Evolutionary conservation across 2,329 filamentous ascomycete species (phyloP).

Genomic region (Colletotrichum lupini): DNA sequence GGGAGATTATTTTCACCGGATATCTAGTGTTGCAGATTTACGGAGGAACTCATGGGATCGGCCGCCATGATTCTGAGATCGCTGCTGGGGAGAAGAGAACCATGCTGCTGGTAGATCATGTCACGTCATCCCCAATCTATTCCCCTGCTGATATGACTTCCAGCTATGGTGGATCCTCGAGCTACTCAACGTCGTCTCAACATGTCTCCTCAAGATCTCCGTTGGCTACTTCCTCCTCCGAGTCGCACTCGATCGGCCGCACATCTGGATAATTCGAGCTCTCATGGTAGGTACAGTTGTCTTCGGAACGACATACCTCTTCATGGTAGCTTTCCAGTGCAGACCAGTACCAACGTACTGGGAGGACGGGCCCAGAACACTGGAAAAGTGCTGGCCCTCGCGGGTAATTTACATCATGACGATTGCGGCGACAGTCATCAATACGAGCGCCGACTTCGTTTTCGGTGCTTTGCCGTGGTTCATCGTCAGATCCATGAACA

Average conservation of each 20-base stretch:
- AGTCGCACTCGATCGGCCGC: constrained; percentile 45
- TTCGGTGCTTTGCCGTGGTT: constrained; percentile 51
- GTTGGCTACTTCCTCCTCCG: constrained; percentile 55
- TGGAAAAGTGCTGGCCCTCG: constrained; percentile 44
- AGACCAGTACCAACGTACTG: constrained; percentile 52
- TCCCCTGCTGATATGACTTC: accelerated
- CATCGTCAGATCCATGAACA: constrained; percentile 52
- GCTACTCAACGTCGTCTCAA: constrained; percentile 50
- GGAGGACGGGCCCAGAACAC: constrained; percentile 41
- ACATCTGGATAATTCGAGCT: constrained; percentile 49
- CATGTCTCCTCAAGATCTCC: constrained; percentile 49
- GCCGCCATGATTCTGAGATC: neutral
- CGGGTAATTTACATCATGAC: constrained; percentile 43
- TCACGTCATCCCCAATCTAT: neutral
- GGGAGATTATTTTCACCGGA: neutral
- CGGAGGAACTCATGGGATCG: neutral
- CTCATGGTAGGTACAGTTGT: constrained; percentile 48
- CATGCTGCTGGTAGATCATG: neutral
- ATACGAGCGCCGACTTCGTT: constrained; percentile 51
- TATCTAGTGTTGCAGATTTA: neutral
- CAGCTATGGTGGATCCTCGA: constrained; percentile 53
- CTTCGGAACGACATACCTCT: constrained; percentile 51
- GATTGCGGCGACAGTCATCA: constrained; percentile 51
- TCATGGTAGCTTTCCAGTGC: constrained; percentile 55
- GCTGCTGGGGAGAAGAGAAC: neutral